These are phyloP conservation scores for Russula sp. DNA, from an alignment of 768 basidiomycete genomes.

Conservation along the genomic window DNA sequence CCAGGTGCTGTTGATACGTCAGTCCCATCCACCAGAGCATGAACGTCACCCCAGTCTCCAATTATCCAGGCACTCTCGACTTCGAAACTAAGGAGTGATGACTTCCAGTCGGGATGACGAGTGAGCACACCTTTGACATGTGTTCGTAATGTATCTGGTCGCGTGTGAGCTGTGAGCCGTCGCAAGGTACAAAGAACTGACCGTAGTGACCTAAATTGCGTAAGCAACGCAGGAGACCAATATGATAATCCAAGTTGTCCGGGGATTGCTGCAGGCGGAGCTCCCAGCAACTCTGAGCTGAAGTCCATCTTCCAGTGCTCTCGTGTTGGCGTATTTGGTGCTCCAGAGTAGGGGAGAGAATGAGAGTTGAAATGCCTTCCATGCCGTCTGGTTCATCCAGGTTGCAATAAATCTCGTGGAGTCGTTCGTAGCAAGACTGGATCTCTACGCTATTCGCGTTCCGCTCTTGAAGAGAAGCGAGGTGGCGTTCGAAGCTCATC, in stretches of 20 bases:
- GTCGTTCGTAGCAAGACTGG: slow-evolving; percentile 71
- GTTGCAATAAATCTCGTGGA: slow-evolving; percentile 94
- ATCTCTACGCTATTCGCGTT: slow-evolving; percentile 41
- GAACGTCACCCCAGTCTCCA: slow-evolving; percentile 85
- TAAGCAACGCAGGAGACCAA: slow-evolving; percentile 85
- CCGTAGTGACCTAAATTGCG: slow-evolving; percentile 96
- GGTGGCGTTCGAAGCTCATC: slow-evolving; percentile 89
- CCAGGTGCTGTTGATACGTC: slow-evolving; percentile 51
- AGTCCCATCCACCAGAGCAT: slow-evolving; percentile 45
- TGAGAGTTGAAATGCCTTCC: slow-evolving; percentile 90
- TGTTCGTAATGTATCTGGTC: slow-evolving; percentile 85
- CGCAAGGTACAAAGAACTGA: slow-evolving; percentile 32
- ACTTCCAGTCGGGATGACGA: slow-evolving; percentile 78
- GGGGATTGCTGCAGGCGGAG: slow-evolving; percentile 85
- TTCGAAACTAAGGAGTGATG: slow-evolving; percentile 70
- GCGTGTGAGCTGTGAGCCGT: not conserved
- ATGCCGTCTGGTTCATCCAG: slow-evolving; percentile 98
- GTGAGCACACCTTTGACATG: slow-evolving; percentile 89
- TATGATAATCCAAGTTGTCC: slow-evolving; percentile 80
- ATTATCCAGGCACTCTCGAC: slow-evolving; percentile 96
- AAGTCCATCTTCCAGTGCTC: slow-evolving; percentile 94
- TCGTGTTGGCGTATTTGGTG: slow-evolving; percentile 98
- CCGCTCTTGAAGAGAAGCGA: slow-evolving; percentile 42
- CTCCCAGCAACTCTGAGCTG: slow-evolving; percentile 99
- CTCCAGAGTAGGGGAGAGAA: slow-evolving; percentile 83